phyloP scores from a whole-genome alignment of 2,329 filamentous ascomycete species.

The Rutstroemia sp. region DNA sequence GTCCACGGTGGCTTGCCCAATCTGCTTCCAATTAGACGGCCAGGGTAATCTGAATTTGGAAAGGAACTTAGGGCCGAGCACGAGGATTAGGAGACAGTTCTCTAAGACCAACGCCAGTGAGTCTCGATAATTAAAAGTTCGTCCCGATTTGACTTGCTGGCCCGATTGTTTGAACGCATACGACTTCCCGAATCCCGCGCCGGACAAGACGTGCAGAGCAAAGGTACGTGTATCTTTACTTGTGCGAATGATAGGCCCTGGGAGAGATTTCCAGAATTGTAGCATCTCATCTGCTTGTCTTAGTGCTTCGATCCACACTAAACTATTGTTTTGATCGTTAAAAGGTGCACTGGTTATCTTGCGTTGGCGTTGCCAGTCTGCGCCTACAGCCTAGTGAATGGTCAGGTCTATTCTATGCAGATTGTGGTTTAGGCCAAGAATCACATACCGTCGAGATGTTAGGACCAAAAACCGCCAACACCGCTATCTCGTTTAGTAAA shows the following conservation, averaged over 20 bases:
- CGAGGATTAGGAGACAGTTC: not conserved
- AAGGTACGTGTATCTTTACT: not conserved
- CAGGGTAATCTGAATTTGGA: not conserved
- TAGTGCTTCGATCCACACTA: not conserved
- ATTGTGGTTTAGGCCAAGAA: not conserved
- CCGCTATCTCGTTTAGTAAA: not conserved
- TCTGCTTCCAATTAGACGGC: not conserved
- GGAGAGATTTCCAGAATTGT: not conserved
- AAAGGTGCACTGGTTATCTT: not conserved
- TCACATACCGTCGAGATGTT: not conserved
- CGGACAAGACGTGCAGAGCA: not conserved
- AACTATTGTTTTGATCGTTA: not conserved
- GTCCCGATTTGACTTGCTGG: not conserved
- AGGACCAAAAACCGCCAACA: not conserved
- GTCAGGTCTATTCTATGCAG: not conserved
- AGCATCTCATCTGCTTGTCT: constrained; percentile 4
- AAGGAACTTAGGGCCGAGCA: not conserved
- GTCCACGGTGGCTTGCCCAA: not conserved
- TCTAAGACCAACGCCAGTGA: not conserved
- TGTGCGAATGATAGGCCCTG: not conserved
- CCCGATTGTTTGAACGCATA: not conserved
- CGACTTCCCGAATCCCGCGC: not conserved
- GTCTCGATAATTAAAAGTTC: not conserved
- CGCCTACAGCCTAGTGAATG: not conserved
- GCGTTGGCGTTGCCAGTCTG: constrained; percentile 4